phyloP scores from a whole-genome alignment of 208 protist species.

The Acanthamoeba lenticulata region DNA sequence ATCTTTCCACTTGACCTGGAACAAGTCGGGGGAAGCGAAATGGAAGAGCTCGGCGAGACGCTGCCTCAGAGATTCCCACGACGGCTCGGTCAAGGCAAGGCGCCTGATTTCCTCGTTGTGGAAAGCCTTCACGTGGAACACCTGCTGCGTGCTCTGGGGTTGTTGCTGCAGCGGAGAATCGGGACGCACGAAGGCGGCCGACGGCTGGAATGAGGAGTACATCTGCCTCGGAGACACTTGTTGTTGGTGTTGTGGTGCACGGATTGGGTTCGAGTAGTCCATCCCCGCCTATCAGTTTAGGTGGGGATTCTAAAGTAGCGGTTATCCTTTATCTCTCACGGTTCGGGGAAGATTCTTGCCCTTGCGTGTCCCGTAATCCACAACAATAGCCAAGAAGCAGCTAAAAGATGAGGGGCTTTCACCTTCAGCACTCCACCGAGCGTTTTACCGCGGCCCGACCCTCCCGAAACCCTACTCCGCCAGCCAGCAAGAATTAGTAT shows the following conservation, averaged over 20 bases:
- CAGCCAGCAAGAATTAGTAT: neutral
- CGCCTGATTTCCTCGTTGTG: constrained; percentile 30
- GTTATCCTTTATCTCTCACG: neutral
- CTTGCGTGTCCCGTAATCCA: constrained; percentile 47
- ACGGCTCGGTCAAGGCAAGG: neutral
- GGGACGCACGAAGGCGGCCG: constrained; percentile 7
- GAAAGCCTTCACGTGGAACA: constrained; percentile 29
- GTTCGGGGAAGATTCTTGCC: neutral
- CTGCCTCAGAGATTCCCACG: neutral
- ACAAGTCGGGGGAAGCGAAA: neutral
- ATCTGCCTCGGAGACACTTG: neutral
- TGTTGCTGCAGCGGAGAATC: neutral
- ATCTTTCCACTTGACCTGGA: constrained; percentile 15
- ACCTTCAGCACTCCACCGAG: neutral
- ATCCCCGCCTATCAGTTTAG: neutral
- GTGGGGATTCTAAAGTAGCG: neutral
- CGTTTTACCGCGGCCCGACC: neutral
- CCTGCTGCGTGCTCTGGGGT: neutral
- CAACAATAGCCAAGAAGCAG: neutral
- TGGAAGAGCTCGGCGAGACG: neutral
- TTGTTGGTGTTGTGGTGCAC: neutral
- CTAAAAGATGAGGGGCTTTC: neutral
- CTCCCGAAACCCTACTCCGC: neutral
- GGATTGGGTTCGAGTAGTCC: neutral
- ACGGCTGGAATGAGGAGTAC: constrained; percentile 7